Evolutionary conservation across 78 protist species (phyloP).

Genomic region (Speleostelium caveatum): DNA sequence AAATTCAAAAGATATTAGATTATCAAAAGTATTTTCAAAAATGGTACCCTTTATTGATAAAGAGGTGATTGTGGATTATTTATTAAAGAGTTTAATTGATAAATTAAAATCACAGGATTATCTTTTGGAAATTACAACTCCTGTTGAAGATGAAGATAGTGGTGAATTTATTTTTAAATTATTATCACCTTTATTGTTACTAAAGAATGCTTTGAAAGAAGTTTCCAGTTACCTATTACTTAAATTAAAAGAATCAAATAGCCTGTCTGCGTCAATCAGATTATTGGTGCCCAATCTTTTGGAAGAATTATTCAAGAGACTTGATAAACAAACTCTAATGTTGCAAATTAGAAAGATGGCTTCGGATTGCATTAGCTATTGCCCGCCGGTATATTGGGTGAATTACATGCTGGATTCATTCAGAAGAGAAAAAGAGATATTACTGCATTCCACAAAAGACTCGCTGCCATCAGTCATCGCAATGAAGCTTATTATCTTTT

Average conservation of each 20-base stretch:
- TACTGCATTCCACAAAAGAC: background rate
- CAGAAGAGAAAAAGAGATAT: background rate
- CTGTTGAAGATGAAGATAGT: background rate
- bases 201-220: constrained; percentile 2
- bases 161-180: constrained; percentile 9
- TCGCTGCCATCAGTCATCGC: background rate
- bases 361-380: constrained; percentile 3
- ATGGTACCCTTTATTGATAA: background rate
- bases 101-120: constrained; percentile 5
- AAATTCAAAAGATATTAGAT: constrained; percentile 3
- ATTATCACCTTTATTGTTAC: constrained; percentile 21
- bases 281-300: background rate
- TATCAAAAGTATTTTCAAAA: constrained; percentile 18
- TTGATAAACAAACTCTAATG: background rate
- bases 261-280: background rate
- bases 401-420: background rate
- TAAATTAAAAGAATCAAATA: background rate
- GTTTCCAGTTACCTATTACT: background rate
- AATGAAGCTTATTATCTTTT: constrained; percentile 1
- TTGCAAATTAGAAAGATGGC: constrained; percentile 11
- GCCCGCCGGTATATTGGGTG: background rate
- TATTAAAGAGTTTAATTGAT: background rate
- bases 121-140: background rate
- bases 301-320: background rate
- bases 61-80: background rate